Conservation (phyloP, 2,329 filamentous ascomycete genomes). For the Fusarium caatingaense region DNA sequence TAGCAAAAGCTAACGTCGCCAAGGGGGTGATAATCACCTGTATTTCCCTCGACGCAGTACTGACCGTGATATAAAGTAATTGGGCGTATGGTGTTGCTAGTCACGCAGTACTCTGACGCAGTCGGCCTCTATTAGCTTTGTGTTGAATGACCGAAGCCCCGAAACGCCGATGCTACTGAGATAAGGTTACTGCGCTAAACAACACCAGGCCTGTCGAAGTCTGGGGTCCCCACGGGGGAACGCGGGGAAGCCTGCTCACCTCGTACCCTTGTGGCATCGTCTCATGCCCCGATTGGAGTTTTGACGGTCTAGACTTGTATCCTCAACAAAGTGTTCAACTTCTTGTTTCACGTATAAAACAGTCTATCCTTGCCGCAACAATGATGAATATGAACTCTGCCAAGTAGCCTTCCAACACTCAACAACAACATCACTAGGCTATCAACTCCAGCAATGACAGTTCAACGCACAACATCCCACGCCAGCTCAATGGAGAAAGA, state of each 20-base stretch:
- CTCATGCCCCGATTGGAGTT: too few species aligned
- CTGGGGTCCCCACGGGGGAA: not conserved
- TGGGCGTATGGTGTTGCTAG: too few species aligned
- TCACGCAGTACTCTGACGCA: too few species aligned
- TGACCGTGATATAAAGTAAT: too few species aligned
- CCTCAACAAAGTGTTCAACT: not conserved
- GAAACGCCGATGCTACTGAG: not conserved
- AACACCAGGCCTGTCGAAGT: not conserved
- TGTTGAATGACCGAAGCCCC: not conserved
- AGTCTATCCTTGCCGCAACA: not conserved
- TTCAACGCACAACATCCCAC: not conserved
- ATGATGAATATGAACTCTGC: not conserved
- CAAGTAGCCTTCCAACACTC: not conserved
- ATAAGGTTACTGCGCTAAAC: not conserved
- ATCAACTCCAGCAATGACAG: not conserved
- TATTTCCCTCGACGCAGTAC: too few species aligned
- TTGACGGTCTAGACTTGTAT: fast-evolving
- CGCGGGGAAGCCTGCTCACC: too few species aligned
- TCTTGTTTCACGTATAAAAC: not conserved
- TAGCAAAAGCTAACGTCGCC: too few species aligned
- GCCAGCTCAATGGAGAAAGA: not conserved
- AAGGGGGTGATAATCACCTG: too few species aligned
- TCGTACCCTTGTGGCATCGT: not conserved
- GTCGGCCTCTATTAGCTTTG: not conserved
- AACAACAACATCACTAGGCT: not conserved